Evolutionary conservation across 768 basidiomycete species (phyloP).

Genomic region (Mycena rebaudengoi): DNA sequence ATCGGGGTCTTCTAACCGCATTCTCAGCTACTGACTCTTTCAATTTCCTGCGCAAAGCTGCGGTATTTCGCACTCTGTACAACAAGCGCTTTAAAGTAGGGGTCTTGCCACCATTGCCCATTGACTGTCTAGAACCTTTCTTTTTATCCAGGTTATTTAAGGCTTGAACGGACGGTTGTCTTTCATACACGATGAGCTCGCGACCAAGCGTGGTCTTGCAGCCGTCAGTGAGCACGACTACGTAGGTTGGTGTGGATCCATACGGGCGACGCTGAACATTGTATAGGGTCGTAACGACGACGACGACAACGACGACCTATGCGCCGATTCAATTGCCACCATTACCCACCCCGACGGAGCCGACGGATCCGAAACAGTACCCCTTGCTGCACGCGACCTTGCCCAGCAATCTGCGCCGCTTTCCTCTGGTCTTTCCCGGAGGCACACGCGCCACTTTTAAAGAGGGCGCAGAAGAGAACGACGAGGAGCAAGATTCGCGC

Average conservation of each 20-base stretch:
- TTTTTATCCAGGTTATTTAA: constrained; percentile 17
- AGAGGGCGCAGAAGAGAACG: constrained; percentile 71
- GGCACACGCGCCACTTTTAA: constrained; percentile 83
- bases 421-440: constrained; percentile 83
- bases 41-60: no score
- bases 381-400: constrained; percentile 79
- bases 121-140: no score
- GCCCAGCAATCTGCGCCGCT: constrained; percentile 76
- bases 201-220: constrained; percentile 77
- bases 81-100: no score
- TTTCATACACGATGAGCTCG: constrained; percentile 60
- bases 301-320: constrained; percentile 89
- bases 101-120: no score
- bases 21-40: no score
- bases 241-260: constrained; percentile 57
- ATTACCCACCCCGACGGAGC: constrained; percentile 72
- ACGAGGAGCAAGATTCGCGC: constrained; percentile 73
- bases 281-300: constrained; percentile 86
- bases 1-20: no score
- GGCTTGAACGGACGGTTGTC: background rate
- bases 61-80: no score
- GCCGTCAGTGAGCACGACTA: constrained; percentile 87
- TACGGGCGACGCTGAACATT: constrained; percentile 32
- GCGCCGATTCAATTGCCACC: constrained; percentile 86
- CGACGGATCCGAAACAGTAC: constrained; percentile 82